Conservation (phyloP, 768 basidiomycete genomes). For the Agaricus subrufescens region DNA sequence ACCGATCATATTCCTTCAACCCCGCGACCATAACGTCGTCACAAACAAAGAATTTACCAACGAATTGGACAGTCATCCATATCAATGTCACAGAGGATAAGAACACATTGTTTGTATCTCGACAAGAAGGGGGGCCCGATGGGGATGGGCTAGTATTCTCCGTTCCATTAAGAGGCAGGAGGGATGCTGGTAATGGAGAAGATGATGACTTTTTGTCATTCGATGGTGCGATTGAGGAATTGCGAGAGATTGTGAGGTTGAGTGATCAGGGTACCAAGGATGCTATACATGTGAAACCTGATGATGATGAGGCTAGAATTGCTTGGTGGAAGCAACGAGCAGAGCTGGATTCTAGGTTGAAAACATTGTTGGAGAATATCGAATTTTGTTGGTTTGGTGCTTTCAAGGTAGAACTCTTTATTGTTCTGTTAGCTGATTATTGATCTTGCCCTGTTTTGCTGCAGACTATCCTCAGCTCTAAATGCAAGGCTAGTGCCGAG, state of each 20-base stretch:
- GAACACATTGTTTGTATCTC: slow-evolving; percentile 77
- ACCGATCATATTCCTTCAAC: slow-evolving; percentile 41
- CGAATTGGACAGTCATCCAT: slow-evolving; percentile 79
- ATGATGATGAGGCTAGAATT: slow-evolving; percentile 57
- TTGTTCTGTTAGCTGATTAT: background rate
- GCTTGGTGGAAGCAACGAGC: slow-evolving; percentile 86
- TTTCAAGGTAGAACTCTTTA: slow-evolving; percentile 67
- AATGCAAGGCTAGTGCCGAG: slow-evolving; percentile 35
- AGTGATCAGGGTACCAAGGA: slow-evolving; percentile 74
- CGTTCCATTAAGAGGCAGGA: slow-evolving; percentile 78
- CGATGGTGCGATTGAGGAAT: slow-evolving; percentile 65
- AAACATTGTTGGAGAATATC: slow-evolving; percentile 73
- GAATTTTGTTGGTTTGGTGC: slow-evolving; percentile 97
- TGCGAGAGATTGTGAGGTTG: slow-evolving; percentile 72
- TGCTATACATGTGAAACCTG: slow-evolving; percentile 66
- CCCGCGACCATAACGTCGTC: slow-evolving; percentile 35
- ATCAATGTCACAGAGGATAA: slow-evolving; percentile 82
- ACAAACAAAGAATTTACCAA: slow-evolving; percentile 48
- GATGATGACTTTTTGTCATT: slow-evolving; percentile 71
- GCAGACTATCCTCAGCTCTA: slow-evolving; percentile 61
- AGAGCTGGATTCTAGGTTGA: slow-evolving; percentile 72
- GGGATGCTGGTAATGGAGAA: slow-evolving; percentile 65
- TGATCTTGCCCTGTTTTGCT: background rate
- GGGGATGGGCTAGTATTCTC: slow-evolving; percentile 74
- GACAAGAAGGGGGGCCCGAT: slow-evolving; percentile 54